These are phyloP conservation scores for Huntiella decipiens DNA, from an alignment of 2,329 filamentous ascomycete species.

Conservation along the genomic window DNA sequence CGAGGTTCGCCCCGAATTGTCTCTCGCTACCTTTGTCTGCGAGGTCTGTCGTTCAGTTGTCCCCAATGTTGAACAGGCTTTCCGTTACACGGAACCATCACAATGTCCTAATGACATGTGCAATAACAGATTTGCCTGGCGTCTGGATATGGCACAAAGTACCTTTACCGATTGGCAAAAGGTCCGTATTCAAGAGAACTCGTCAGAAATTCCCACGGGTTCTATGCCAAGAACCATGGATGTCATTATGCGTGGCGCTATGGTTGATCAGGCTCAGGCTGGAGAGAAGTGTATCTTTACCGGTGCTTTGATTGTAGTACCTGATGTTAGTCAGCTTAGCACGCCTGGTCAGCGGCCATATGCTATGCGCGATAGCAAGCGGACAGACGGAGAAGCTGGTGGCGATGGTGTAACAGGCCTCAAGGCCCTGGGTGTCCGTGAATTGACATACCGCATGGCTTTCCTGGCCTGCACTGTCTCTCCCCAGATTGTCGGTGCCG, in stretches of 20 bases:
- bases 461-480: constrained; percentile 94
- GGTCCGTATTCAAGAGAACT: constrained; percentile 94
- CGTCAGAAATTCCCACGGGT: constrained; percentile 90
- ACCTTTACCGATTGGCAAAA: constrained; percentile 99
- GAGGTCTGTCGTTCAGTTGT: constrained; percentile 71
- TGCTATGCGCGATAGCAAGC: constrained; percentile 65
- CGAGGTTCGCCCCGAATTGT: constrained; percentile 86
- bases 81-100: constrained; percentile 90
- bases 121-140: constrained; percentile 81
- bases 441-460: constrained; percentile 88
- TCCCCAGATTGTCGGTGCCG: constrained; percentile 48
- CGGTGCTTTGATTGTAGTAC: constrained; percentile 85
- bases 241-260: constrained; percentile 86
- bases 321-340: constrained; percentile 86
- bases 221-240: constrained; percentile 98
- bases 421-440: constrained; percentile 81
- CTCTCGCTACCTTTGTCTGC: constrained; percentile 79
- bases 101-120: constrained; percentile 83
- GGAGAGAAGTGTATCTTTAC: constrained; percentile 98
- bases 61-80: constrained; percentile 88
- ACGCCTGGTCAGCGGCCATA: constrained; percentile 72
- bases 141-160: constrained; percentile 88
- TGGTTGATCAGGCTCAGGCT: constrained; percentile 91
- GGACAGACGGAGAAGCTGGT: constrained; percentile 61
- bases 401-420: constrained; percentile 73